These are phyloP conservation scores for Ciborinia camelliae DNA, from an alignment of 2,329 filamentous ascomycete species.

Conservation along the genomic window DNA sequence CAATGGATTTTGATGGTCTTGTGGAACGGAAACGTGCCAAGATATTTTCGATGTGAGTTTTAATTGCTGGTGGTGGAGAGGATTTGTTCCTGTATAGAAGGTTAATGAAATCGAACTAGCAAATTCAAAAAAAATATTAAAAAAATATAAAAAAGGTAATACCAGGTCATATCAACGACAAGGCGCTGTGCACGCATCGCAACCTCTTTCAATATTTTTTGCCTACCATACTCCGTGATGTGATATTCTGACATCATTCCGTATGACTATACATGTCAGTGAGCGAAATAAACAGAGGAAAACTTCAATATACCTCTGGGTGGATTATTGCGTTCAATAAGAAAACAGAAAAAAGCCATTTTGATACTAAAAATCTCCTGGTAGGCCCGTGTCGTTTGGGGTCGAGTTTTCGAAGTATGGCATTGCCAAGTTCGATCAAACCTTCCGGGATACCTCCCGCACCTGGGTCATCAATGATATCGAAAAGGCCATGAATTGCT, in stretches of 20 bases:
- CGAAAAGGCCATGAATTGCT: slow-evolving; percentile 77
- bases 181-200: slow-evolving; percentile 75
- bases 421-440: slow-evolving; percentile 78
- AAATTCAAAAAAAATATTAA: slow-evolving; percentile 36
- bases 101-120: slow-evolving; percentile 6
- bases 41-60: slow-evolving; percentile 68
- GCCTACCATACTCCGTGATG: slow-evolving; percentile 84
- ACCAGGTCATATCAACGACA: slow-evolving; percentile 69
- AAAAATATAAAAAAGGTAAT: slow-evolving; percentile 34
- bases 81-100: slow-evolving; percentile 49
- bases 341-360: slow-evolving; percentile 90
- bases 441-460: slow-evolving; percentile 82
- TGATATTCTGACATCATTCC: slow-evolving; percentile 84
- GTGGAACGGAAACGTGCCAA: slow-evolving; percentile 55
- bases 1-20: slow-evolving; percentile 45
- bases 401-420: slow-evolving; percentile 75
- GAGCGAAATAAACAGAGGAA: neutral
- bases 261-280: slow-evolving; percentile 43
- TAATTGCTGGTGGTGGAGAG: slow-evolving; percentile 60
- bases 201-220: slow-evolving; percentile 76
- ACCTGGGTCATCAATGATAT: slow-evolving; percentile 80
- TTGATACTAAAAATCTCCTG: slow-evolving; percentile 78
- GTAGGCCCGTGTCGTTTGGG: slow-evolving; percentile 69
- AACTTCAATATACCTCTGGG: slow-evolving; percentile 64
- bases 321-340: slow-evolving; percentile 79